Conservation (phyloP, 148 eudicot species). For the Talinum fruticosum region DNA sequence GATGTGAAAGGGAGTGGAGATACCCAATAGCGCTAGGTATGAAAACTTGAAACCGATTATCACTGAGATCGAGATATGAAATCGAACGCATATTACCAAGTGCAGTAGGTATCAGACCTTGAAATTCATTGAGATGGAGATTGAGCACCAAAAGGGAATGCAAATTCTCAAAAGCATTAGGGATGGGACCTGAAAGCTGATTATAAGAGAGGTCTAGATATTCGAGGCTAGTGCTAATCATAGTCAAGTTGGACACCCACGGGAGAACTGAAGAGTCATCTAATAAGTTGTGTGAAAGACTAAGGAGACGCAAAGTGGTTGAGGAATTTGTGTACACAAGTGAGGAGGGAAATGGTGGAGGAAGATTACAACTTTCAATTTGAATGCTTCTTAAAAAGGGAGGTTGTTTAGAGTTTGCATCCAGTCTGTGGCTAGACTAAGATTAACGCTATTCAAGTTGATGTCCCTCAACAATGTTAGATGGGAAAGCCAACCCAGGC, state of each 20-base stretch:
- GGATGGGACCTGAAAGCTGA: background rate
- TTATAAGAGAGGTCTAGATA: background rate
- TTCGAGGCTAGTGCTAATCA: background rate
- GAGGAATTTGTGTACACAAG: background rate
- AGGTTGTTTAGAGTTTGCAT: background rate
- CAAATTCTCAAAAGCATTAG: background rate
- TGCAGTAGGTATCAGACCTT: no score
- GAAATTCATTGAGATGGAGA: no score
- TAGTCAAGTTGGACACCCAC: background rate
- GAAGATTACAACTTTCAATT: background rate
- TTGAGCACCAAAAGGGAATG: background rate
- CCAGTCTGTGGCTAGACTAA: slow-evolving; percentile 18
- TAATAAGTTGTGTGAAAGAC: background rate
- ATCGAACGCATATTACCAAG: background rate
- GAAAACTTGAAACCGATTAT: background rate
- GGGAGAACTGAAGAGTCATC: background rate
- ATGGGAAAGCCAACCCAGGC: slow-evolving; percentile 10
- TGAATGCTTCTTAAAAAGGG: slow-evolving; percentile 17
- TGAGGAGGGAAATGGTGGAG: background rate
- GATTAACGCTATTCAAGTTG: background rate
- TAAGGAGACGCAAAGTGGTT: background rate
- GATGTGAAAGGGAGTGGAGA: background rate
- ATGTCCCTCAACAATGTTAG: slow-evolving; percentile 11
- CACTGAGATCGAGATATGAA: background rate
- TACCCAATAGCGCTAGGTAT: background rate